phyloP scores from a whole-genome alignment of 257 asterid genomes.

The Lycium barbarum region DNA sequence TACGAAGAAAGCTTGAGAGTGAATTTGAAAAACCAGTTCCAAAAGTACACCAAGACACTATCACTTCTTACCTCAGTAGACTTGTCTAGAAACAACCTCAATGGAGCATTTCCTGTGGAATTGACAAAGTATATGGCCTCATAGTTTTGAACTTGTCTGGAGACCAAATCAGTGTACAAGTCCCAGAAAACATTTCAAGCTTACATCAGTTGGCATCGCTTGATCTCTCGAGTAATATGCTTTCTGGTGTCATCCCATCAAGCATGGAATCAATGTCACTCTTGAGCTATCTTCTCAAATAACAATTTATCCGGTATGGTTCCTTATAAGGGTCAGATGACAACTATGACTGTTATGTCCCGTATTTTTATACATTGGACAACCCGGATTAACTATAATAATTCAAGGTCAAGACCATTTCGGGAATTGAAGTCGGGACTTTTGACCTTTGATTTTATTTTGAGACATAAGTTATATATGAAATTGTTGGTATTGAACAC shows the following conservation, averaged over 20 bases:
- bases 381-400: too few relatives aligned
- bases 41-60: conserved; percentile 55
- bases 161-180: conserved; percentile 53
- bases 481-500: too few relatives aligned
- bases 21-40: conserved; percentile 48
- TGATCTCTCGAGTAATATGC: conserved; percentile 56
- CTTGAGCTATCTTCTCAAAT: too few relatives aligned
- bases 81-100: conserved; percentile 50
- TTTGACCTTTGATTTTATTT: too few relatives aligned
- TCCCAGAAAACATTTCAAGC: conserved; percentile 43
- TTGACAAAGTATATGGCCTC: conserved; percentile 43
- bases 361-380: too few relatives aligned
- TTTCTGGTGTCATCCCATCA: conserved; percentile 53
- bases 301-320: too few relatives aligned
- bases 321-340: too few relatives aligned
- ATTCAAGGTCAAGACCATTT: too few relatives aligned
- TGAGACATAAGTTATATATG: too few relatives aligned
- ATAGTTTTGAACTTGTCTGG: conserved; percentile 53
- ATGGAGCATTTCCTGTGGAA: conserved; percentile 53
- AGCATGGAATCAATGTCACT: conserved; percentile 48
- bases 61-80: conserved; percentile 61
- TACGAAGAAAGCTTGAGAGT: conserved; percentile 54
- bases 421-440: too few relatives aligned
- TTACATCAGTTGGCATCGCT: conserved; percentile 42
- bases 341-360: too few relatives aligned